Base-by-base conservation (phyloP, 2,329 filamentous ascomycete genomes). In the Sphaerulina populicola region DNA sequence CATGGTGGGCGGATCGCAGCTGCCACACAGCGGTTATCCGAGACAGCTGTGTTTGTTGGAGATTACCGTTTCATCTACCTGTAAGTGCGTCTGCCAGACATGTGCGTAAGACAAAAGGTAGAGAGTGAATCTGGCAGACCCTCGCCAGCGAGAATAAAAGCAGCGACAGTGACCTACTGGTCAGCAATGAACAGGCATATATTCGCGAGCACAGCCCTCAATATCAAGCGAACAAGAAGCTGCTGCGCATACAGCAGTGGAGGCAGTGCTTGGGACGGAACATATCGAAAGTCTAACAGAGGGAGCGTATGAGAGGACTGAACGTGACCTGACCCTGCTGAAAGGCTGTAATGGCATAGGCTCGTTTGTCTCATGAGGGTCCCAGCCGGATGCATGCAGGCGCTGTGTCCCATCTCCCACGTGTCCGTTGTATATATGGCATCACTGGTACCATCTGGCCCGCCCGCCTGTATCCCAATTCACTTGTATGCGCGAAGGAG, bases 341-440 rank as follows among this genome's bases (percentile, higher is more conserved):
- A 43, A 49, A 47, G 51, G 51, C 51, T 53, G 51, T 53, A 47
- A 38, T 38, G 42, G 46, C 29, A 53, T 50, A 50, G 47, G 51
- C 51, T 37, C 6, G 30, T 10, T 29, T 27, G 40, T 15, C 47
- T 43, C 51, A 50, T 47, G 42, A 31, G 51, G 33, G 15, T 10
- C 39, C 21, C 18, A 30, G 21, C n/a, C 11, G 27, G 31, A 11
- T 35, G 37, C 18, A 23, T 14, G n/a, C 23, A 21, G 21, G 30
- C 36, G 31, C 46, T 42, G 47, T 49, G 46, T 39, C 39, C 39
- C 39, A 49, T 27, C 14, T 29, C 31, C 30, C 47, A 30, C 47
- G n/a, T 33, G 21, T 36, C 38, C 14, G 30, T 37, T 41, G n/a
- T 10, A 18, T 36, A 29, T 15, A 35, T 42, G 43, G 10, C 33